Conservation (phyloP, 495 filamentous ascomycete species). For the Tuber melanosporum region DNA sequence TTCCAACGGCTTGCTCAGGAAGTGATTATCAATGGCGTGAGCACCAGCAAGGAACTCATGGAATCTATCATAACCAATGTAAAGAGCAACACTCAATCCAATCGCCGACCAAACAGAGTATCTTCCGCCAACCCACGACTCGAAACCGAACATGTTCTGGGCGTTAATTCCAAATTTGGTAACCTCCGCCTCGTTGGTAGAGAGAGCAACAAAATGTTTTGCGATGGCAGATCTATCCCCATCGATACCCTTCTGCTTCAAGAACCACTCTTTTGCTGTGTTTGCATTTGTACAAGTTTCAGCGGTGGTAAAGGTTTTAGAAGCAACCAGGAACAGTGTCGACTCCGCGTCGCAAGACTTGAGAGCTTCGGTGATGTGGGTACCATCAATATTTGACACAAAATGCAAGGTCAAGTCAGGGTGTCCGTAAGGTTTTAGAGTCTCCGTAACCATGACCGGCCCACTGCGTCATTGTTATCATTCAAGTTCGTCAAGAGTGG, state of each 20-base stretch:
- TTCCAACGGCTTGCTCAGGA: conserved; percentile 79
- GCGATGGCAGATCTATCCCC: conserved; percentile 71
- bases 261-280: conserved; percentile 93
- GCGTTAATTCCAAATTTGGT: conserved; percentile 96
- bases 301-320: conserved; percentile 98
- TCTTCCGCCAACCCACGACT: conserved; percentile 94
- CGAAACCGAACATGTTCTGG: conserved; percentile 98
- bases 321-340: conserved; percentile 92
- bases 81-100: conserved; percentile 84
- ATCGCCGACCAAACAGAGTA: conserved; percentile 99
- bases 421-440: conserved; percentile 86
- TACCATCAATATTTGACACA: conserved; percentile 98
- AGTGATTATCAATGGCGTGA: conserved; percentile 98
- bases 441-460: conserved; percentile 97
- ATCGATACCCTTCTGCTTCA: conserved; percentile 63
- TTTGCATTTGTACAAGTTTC: conserved; percentile 97
- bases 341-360: conserved; percentile 87
- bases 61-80: conserved; percentile 96
- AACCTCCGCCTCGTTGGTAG: conserved; percentile 90
- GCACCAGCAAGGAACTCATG: conserved; percentile 91
- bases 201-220: conserved; percentile 98
- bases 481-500: conserved; percentile 6
- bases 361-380: conserved; percentile 91
- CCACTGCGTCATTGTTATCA: conserved; percentile 56
- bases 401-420: conserved; percentile 85